These are phyloP conservation scores for Urochloa ruziziensis DNA, from an alignment of 176 grass and related monocot genomes.

Conservation along the genomic window DNA sequence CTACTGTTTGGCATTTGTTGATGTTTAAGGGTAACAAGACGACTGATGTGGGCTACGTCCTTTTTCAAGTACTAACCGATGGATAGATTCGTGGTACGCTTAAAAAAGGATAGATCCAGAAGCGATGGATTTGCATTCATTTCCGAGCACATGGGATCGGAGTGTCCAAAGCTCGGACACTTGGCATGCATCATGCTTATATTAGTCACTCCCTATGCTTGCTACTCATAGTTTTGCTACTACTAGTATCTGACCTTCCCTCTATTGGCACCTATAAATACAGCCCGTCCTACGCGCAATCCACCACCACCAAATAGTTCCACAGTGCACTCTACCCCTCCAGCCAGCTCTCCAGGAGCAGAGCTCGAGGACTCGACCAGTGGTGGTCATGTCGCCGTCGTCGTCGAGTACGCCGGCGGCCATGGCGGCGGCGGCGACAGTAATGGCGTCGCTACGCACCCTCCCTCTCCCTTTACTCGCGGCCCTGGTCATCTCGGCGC, in stretches of 20 bases:
- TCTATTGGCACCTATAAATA: neutral
- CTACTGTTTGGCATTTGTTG: too few relatives aligned
- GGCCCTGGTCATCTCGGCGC: constrained; percentile 11
- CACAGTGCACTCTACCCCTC: neutral
- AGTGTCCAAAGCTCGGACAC: neutral
- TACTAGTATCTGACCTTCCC: too few relatives aligned
- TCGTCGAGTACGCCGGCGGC: neutral
- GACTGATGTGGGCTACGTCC: too few relatives aligned
- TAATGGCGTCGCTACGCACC: neutral
- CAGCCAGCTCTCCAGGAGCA: neutral
- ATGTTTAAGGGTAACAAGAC: too few relatives aligned
- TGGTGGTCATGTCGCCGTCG: neutral
- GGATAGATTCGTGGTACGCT: neutral
- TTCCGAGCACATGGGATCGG: neutral
- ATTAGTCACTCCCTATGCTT: too few relatives aligned
- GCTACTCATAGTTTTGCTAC: too few relatives aligned
- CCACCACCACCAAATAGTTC: neutral
- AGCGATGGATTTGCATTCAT: neutral
- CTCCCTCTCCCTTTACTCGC: constrained; percentile 25
- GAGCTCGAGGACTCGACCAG: too few relatives aligned
- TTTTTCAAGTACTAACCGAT: too few relatives aligned
- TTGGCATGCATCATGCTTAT: neutral
- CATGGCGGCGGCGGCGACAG: neutral
- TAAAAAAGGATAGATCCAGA: neutral
- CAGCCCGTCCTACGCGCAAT: neutral